These are phyloP conservation scores for Beauveria brongniartii DNA, from an alignment of 2,329 filamentous ascomycete species.

Conservation along the genomic window DNA sequence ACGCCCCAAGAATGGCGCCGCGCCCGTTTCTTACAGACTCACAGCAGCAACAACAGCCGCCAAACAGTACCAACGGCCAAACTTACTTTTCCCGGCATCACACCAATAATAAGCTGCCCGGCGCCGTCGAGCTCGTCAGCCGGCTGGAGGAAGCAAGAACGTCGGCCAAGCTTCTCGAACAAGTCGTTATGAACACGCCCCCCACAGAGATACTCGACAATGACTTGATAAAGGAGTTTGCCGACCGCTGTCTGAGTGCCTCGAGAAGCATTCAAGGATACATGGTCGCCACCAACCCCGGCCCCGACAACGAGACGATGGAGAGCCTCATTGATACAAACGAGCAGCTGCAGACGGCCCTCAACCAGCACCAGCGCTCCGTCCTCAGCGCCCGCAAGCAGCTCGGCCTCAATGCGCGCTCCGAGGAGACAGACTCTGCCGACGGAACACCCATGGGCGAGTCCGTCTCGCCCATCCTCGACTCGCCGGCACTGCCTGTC, in stretches of 20 bases:
- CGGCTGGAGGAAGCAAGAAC: slow-evolving; percentile 86
- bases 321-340: slow-evolving; percentile 90
- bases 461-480: slow-evolving; percentile 2
- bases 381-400: slow-evolving; percentile 56
- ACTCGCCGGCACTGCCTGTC: slow-evolving; percentile 11
- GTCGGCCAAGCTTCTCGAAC: slow-evolving; percentile 83
- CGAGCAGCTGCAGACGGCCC: slow-evolving; percentile 75
- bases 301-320: slow-evolving; percentile 89
- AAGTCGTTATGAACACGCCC: slow-evolving; percentile 82
- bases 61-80: slow-evolving; percentile 28
- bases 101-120: slow-evolving; percentile 47
- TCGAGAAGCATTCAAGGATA: slow-evolving; percentile 77
- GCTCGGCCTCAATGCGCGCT: slow-evolving; percentile 31
- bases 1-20: neutral
- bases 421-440: slow-evolving; percentile 21
- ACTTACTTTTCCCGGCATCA: slow-evolving; percentile 50
- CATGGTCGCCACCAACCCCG: slow-evolving; percentile 69
- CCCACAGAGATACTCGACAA: slow-evolving; percentile 67
- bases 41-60: neutral
- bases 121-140: slow-evolving; percentile 67
- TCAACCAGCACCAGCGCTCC: slow-evolving; percentile 78
- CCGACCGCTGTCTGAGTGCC: slow-evolving; percentile 74
- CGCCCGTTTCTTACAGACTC: neutral
- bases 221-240: slow-evolving; percentile 90
- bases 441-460: neutral